Percentiles rank a stretch among this genome's conserved stretches.
Conservation (phyloP, 73 alveolate genomes). For the Paramecium sonneborni region DNA sequence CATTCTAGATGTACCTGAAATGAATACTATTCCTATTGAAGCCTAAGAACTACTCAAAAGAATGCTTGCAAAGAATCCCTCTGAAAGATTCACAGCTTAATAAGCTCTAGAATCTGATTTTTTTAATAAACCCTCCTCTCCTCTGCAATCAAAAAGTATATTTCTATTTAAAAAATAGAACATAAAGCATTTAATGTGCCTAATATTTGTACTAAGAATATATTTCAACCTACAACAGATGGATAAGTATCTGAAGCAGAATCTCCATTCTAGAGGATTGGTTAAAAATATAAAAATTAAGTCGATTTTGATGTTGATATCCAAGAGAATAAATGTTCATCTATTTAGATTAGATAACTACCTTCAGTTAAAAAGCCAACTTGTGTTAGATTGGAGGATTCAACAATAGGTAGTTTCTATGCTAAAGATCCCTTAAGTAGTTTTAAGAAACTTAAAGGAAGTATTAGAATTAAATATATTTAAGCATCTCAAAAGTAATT, state of each 20-base stretch:
- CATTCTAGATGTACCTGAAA: neutral
- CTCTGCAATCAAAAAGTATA: neutral
- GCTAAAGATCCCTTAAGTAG: constrained; percentile 53
- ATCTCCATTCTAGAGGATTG: constrained; percentile 26
- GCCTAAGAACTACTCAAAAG: constrained; percentile 71
- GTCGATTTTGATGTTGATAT: constrained; percentile 34
- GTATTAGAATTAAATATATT: neutral
- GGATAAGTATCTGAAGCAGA: neutral
- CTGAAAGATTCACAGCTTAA: constrained; percentile 76
- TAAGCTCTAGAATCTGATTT: constrained; percentile 21
- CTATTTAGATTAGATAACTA: constrained; percentile 10
- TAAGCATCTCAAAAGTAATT: neutral
- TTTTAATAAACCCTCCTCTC: neutral
- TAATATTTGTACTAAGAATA: neutral
- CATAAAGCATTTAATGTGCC: neutral
- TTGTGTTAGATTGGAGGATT: neutral
- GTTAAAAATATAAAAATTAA: neutral
- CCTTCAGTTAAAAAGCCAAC: constrained; percentile 53
- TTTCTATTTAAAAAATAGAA: neutral
- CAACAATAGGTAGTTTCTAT: constrained; percentile 28
- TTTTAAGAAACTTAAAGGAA: constrained; percentile 20
- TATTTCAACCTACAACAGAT: neutral
- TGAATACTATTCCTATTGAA: constrained; percentile 67
- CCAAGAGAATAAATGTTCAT: neutral
- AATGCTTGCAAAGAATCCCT: constrained; percentile 73